Percentiles rank a stretch among this genome's conserved stretches.
Evolutionary conservation across 2,329 filamentous ascomycete species (phyloP).

Genomic region (Allantophomopsis cytisporea): DNA sequence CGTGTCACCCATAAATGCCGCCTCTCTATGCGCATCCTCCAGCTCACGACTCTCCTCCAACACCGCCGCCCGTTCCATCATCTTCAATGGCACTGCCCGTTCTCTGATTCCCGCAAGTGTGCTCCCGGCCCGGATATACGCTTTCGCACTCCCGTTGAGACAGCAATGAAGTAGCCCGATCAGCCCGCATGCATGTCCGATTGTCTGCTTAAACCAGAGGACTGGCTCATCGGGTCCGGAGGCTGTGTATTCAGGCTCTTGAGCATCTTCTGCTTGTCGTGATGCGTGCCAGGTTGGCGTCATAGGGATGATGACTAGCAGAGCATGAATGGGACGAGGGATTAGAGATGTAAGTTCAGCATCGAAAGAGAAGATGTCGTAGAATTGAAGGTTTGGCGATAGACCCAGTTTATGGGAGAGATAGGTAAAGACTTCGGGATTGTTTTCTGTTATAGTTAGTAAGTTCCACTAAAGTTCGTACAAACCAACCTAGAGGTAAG

Average conservation of each 20-base stretch:
- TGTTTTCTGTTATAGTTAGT: constrained; percentile 24
- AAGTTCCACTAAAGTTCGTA: neutral
- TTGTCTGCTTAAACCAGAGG: constrained; percentile 90
- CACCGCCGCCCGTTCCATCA: constrained; percentile 52
- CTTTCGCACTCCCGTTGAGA: constrained; percentile 54
- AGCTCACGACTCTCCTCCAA: constrained; percentile 66
- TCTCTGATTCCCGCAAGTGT: constrained; percentile 46
- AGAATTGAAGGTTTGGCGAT: constrained; percentile 60
- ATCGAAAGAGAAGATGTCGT: constrained; percentile 90
- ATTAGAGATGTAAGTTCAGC: constrained; percentile 74
- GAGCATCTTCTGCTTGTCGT: constrained; percentile 59
- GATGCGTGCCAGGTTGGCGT: constrained; percentile 66
- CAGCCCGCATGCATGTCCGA: constrained; percentile 82
- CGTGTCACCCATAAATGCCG: constrained; percentile 69
- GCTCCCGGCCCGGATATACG: constrained; percentile 15
- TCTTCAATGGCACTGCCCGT: constrained; percentile 54
- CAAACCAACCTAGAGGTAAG: neutral
- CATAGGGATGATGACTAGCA: constrained; percentile 86
- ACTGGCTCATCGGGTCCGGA: constrained; percentile 61
- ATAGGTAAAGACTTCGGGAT: constrained; percentile 77
- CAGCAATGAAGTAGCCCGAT: constrained; percentile 80
- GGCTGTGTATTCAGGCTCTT: constrained; percentile 49
- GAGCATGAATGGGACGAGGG: constrained; percentile 74
- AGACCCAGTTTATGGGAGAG: constrained; percentile 78
- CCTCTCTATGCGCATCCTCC: constrained; percentile 65